Evolutionary conservation across 257 asterid genomes (phyloP), one percentile per base, ranked within the genome.

Genomic region (Knoxia roxburghii): DNA sequence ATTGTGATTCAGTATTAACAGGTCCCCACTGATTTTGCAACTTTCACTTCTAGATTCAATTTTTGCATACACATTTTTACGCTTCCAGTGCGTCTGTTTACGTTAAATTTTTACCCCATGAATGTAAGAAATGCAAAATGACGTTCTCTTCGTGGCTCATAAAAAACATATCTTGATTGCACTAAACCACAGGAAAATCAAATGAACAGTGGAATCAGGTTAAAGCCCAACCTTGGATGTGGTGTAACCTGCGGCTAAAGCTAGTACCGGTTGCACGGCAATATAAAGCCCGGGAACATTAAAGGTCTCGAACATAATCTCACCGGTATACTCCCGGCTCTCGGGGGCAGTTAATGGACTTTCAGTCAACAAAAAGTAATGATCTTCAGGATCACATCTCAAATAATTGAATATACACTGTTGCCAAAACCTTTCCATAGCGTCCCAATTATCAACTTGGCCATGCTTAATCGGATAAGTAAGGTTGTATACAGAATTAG

Each of bases 401-500:
- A 93, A 65, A 71, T 93, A 88, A 72, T 88, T 83, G 69, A 88
- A 93, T 70, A 93, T 82, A 77, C 92, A 85, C 74, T 90, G 96
- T 87, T 93, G 97, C 99, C 99, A 93, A 76, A 88, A 93, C 65
- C 96, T 82, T 84, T 93, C 99, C 97, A 90, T 90, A 15, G 95
- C 86, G 69, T 93, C 97, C 99, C 97, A 93, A 73, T 93, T 66
- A 64, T 86, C 90, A 30, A 93, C 97, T 82, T 93, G 96, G 60
- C 99, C 97, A 66, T 88, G 93, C 77, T 79, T 81, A 64, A 93
- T 86, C 11, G 99, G 99, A 84, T 87, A 80, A 54, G 72, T 86
- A 83, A 90, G 82, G 78, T 75, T 88, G 72, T 82, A 85, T 53
- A 71, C 70, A 75, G 70, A 80, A 64, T 82, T 90, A 57, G 86